A percentile compares a stretch with the other conserved stretches of the same genome.
Conservation (phyloP, 768 basidiomycete species). For the Antrodiella citrinella region DNA sequence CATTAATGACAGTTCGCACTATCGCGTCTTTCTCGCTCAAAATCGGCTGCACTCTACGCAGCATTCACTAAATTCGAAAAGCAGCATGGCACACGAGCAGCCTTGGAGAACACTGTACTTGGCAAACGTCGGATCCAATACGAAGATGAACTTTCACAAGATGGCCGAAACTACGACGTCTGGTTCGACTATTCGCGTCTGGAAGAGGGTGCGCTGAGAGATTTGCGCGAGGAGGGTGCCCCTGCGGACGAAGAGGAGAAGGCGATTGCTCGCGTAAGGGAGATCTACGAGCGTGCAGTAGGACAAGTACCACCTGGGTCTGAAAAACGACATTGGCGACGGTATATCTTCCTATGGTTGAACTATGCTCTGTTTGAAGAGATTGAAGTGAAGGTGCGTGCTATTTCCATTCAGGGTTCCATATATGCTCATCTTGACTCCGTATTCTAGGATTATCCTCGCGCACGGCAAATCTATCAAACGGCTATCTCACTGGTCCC, state of each 20-base stretch:
- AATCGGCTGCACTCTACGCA: constrained; percentile 81
- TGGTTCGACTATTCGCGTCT: constrained; percentile 97
- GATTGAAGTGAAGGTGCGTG: constrained; percentile 78
- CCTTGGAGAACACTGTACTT: constrained; percentile 88
- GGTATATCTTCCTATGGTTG: constrained; percentile 90
- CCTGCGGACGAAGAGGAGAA: constrained; percentile 62
- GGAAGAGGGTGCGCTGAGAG: constrained; percentile 80
- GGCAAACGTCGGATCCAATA: constrained; percentile 99
- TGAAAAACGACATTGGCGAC: constrained; percentile 88
- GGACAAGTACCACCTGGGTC: constrained; percentile 90
- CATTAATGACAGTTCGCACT: constrained; percentile 71
- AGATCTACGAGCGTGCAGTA: constrained; percentile 93
- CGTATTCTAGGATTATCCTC: constrained; percentile 61
- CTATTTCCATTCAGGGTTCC: neutral
- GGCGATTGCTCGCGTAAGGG: constrained; percentile 63
- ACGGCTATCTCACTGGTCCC: constrained; percentile 85
- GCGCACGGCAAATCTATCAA: constrained; percentile 87
- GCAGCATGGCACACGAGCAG: constrained; percentile 84
- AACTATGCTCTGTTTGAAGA: constrained; percentile 97
- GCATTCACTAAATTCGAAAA: constrained; percentile 98
- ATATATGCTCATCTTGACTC: neutral
- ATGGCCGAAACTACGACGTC: constrained; percentile 91
- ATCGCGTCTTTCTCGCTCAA: constrained; percentile 83
- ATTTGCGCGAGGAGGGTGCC: constrained; percentile 67
- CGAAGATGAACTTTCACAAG: constrained; percentile 89